Conservation (phyloP, 225 moss, liverwort and hornwort species). For the Antitrichia curtipendula region DNA sequence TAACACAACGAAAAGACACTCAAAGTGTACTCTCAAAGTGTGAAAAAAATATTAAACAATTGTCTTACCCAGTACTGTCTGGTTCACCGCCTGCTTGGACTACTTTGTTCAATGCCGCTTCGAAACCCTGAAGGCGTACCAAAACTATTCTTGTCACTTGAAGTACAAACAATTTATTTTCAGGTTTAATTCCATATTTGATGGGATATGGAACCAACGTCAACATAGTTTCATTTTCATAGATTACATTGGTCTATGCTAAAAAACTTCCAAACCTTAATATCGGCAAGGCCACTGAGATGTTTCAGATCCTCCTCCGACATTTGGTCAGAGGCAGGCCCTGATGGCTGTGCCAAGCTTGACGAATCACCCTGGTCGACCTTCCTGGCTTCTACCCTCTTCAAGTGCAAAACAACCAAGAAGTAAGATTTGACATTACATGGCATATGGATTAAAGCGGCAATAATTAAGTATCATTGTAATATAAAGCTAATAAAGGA, state of each 20-base stretch:
- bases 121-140: slow-evolving; percentile 57
- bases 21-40: neutral
- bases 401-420: neutral
- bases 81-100: slow-evolving; percentile 60
- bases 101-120: slow-evolving; percentile 81
- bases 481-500: neutral
- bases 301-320: slow-evolving; percentile 68
- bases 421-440: neutral
- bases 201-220: neutral
- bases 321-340: slow-evolving; percentile 11
- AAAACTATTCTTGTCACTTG: neutral
- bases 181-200: neutral
- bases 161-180: neutral
- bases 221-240: neutral
- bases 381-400: slow-evolving; percentile 25
- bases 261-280: slow-evolving; percentile 46
- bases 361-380: slow-evolving; percentile 1
- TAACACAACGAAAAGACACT: neutral
- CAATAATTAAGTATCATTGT: neutral
- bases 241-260: neutral
- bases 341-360: slow-evolving; percentile 1
- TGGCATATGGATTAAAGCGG: neutral
- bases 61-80: slow-evolving; percentile 59
- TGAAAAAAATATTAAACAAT: neutral
- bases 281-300: slow-evolving; percentile 79